Evolutionary conservation across 2,329 filamentous ascomycete species (phyloP).

Genomic region (Periconia macrospinosa): DNA sequence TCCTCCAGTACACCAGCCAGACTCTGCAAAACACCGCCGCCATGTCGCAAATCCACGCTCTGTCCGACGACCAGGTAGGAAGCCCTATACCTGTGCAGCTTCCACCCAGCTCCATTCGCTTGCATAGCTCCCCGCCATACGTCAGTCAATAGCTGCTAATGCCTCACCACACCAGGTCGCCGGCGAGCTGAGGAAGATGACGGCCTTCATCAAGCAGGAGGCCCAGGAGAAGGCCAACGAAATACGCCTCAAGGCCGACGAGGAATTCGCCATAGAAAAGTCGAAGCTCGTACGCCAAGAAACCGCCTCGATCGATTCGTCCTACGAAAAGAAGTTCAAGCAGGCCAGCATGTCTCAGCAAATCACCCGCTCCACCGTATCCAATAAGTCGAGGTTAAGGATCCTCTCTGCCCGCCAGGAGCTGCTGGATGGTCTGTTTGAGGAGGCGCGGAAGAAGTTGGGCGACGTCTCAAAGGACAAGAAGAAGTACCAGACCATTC

Average conservation of each 20-base stretch:
- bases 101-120: constrained; percentile 22
- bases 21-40: constrained; percentile 45
- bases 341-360: constrained; percentile 98
- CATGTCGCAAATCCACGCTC: constrained; percentile 91
- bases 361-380: constrained; percentile 92
- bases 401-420: constrained; percentile 87
- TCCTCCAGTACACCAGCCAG: constrained; percentile 6
- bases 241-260: constrained; percentile 97
- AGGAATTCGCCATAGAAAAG: constrained; percentile 99
- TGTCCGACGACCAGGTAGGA: constrained; percentile 94
- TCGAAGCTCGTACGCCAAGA: constrained; percentile 97
- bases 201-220: constrained; percentile 99
- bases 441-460: constrained; percentile 74
- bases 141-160: constrained; percentile 32
- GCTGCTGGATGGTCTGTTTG: constrained; percentile 87
- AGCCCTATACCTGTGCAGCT: constrained; percentile 12
- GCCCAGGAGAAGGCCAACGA: constrained; percentile 95
- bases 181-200: constrained; percentile 99
- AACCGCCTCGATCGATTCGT: constrained; percentile 84
- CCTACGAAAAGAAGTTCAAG: constrained; percentile 99
- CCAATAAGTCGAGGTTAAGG: constrained; percentile 93
- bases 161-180: constrained; percentile 68
- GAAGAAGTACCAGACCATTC: constrained; percentile 71
- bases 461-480: constrained; percentile 67
- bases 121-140: constrained; percentile 20